Base-by-base conservation (phyloP, 441 rosid genomes). In the Aleurites moluccanus region DNA sequence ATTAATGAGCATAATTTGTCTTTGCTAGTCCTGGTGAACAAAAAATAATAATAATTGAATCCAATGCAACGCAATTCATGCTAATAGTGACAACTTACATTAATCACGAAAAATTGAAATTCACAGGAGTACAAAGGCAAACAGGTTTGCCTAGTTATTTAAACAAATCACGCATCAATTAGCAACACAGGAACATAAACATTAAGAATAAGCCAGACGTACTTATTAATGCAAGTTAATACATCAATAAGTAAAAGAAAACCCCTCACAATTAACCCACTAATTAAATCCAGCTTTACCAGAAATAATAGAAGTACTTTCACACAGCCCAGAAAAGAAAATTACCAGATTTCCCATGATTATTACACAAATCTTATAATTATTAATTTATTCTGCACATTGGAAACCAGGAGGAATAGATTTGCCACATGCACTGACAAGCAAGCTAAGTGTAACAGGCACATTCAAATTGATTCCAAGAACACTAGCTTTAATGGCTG, bases 401-500 rank as follows among this genome's bases (percentile, higher is more conserved):
- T 78, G 63, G 83, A 83, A 85, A 50, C 82, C 84, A 20, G 81
- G 44, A 23, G 90, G 88, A 52, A 85, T 59, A 14, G 80, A 47
- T 78, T 81, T 76, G 33, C 27, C 50, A 50, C 90, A 87, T 0
- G 83, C 81, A 64, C 81, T 83, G 27, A 85, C 25, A 50, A 87
- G 68, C 52, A 75, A 13, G 59, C 83, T 73, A 5, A 85, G 73
- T 0, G 87, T n/a, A 27, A 83, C 18, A 0, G 87, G 87, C 50
- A 82, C 63, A 20, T 82, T 68, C 79, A 87, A 70, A 53, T 82
- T 59, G 50, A 81, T 70, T 25, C 87, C 90, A 18, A 87, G 88
- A 42, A 85, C 77, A 49, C 70, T 85, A 27, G 87, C 90, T 80
- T 87, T 85, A 52, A 85, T 79, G 35, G 84, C 87, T 25, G 80